Evolutionary conservation across 1,284 basidiomycete species (phyloP), one percentile per base, ranked within the genome.

Genomic region (Mycosarcoma mackinlayi): DNA sequence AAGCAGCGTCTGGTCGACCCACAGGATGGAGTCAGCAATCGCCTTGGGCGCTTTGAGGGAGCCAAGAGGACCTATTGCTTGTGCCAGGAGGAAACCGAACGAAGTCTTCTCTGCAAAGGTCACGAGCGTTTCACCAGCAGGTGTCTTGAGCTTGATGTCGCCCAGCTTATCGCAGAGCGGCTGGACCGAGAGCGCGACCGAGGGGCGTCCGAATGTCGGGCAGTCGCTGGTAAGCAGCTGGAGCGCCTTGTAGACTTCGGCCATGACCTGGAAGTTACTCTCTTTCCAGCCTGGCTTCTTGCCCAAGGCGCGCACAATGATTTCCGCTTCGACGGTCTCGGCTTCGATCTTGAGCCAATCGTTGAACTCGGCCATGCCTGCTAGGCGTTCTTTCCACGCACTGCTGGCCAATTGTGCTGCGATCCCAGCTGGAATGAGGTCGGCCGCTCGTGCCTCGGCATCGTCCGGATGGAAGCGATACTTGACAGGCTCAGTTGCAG

Each of bases 131-230:
- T 98, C 96, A 30, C 93, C 92, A n/a, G 95, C 92, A 1, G 94
- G 91, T 80, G 94, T 97, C 86, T 98, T 98, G 68, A 98, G 85
- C 84, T 99, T 99, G 85, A 92, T 86, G 79, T 99, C 96, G 25
- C 96, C 96, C 42, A 98, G 86, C 84, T 98, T 98, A 83, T 99
- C 96, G 38, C 89, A 90, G 38, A 98, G 84, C 79, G 93, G 92
- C n/a, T 89, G 88, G 6, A 94, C 88, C 44, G 88, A 89, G 19
- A 98, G 85, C 1, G 93, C 93, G 2, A 90, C 88, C 46, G 92
- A 93, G 1, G 93, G 90, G 73, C 91, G 88, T 30, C 91, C 91
- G 82, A 98, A 98, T 0, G 89, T 88, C 1, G 92, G 88, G 68
- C 89, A 92, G 31, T 86, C 86, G 74, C 92, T 89, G 1, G 94